Evolutionary conservation across 2,329 filamentous ascomycete genomes (phyloP).

Genomic region (Hortaea werneckii): DNA sequence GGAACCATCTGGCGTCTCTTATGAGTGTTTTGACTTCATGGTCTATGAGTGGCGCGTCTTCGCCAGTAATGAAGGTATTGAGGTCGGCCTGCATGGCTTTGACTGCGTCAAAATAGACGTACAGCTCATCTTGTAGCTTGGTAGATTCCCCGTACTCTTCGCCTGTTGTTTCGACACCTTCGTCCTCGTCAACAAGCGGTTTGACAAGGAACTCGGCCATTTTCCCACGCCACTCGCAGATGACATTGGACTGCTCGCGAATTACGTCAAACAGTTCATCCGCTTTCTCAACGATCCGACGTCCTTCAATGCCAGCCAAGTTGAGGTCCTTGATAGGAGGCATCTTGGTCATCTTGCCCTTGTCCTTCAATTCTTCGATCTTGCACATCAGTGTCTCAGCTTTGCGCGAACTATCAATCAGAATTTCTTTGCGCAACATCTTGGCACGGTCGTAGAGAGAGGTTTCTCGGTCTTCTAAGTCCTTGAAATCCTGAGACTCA

Average conservation of each 20-base stretch:
- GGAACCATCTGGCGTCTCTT: constrained; percentile 13
- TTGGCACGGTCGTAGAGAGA: constrained; percentile 72
- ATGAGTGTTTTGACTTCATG: constrained; percentile 53
- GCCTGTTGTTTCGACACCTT: constrained; percentile 64
- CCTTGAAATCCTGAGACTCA: constrained; percentile 55
- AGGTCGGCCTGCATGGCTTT: constrained; percentile 70
- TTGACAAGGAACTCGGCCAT: constrained; percentile 62
- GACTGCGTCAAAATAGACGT: constrained; percentile 73
- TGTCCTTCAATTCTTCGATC: constrained; percentile 35
- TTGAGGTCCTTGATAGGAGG: constrained; percentile 38
- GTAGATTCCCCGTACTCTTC: constrained; percentile 86
- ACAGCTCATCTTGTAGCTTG: constrained; percentile 77
- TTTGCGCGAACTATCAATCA: constrained; percentile 49
- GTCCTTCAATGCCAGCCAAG: constrained; percentile 61
- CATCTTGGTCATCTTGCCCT: constrained; percentile 40
- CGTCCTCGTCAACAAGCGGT: constrained; percentile 75
- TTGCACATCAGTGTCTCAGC: constrained; percentile 54
- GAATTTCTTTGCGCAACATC: constrained; percentile 62
- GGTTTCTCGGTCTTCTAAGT: constrained; percentile 60
- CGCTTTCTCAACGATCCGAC: constrained; percentile 54
- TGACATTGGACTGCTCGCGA: constrained; percentile 59
- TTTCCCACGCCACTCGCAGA: constrained; percentile 65
- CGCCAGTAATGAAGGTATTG: constrained; percentile 63
- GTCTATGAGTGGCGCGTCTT: constrained; percentile 62
- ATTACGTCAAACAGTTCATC: constrained; percentile 55